phyloP scores from a whole-genome alignment of 768 basidiomycete species.

The Amanita subjunquillea region DNA sequence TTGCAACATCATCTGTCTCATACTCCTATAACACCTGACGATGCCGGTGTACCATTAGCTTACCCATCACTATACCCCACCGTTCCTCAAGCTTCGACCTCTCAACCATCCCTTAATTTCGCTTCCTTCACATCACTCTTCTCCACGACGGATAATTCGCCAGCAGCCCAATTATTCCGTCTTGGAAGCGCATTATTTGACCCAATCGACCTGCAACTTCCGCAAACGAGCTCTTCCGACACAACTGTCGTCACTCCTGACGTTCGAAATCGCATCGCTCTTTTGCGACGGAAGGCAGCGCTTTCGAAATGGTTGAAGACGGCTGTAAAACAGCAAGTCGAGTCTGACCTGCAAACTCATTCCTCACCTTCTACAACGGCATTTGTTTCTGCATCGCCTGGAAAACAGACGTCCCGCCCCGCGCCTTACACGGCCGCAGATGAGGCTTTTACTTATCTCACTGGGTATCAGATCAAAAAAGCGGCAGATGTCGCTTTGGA shows the following conservation, averaged over 20 bases:
- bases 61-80: constrained; percentile 37
- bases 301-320: constrained; percentile 81
- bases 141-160: constrained; percentile 56
- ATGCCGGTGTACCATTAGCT: constrained; percentile 61
- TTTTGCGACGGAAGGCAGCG: constrained; percentile 66
- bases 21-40: constrained; percentile 62
- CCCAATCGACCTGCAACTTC: constrained; percentile 55
- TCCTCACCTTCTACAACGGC: background rate
- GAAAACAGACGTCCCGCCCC: constrained; percentile 6
- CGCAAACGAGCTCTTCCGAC: constrained; percentile 5
- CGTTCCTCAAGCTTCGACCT: constrained; percentile 15
- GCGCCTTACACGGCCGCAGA: constrained; percentile 32
- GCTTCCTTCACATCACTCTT: constrained; percentile 68
- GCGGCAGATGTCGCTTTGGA: constrained; percentile 70
- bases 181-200: constrained; percentile 88
- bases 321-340: constrained; percentile 59
- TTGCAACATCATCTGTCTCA: constrained; percentile 70
- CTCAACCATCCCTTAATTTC: constrained; percentile 51
- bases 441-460: constrained; percentile 66
- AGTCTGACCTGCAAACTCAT: constrained; percentile 45
- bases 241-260: constrained; percentile 40
- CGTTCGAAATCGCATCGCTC: constrained; percentile 46
- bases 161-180: constrained; percentile 77
- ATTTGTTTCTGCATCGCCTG: background rate
- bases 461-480: constrained; percentile 80